A percentile compares a stretch with the other conserved stretches of the same genome.
Evolutionary conservation across 2,329 filamentous ascomycete genomes (phyloP).

Genomic region (Pseudogymnoascus sp.): DNA sequence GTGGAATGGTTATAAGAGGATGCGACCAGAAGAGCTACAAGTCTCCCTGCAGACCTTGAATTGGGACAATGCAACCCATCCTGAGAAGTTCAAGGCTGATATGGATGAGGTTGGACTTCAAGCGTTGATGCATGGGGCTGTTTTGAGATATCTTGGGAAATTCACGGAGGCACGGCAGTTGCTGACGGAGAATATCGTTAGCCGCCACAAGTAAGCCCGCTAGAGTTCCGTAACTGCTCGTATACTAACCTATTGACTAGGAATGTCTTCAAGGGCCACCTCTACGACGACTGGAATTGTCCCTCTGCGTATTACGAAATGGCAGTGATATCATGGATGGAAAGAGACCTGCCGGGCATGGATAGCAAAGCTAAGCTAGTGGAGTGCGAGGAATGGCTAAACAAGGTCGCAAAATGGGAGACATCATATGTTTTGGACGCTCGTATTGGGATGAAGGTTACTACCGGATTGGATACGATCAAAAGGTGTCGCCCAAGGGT

Average conservation of each 20-base stretch:
- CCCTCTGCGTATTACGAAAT: slow-evolving; percentile 82
- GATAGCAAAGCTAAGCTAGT: slow-evolving; percentile 41
- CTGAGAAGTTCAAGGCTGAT: slow-evolving; percentile 44
- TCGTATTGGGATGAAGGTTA: slow-evolving; percentile 66
- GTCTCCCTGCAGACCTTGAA: slow-evolving; percentile 55
- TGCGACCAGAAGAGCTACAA: slow-evolving; percentile 60
- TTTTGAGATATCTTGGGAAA: slow-evolving; percentile 57
- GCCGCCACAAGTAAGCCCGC: slow-evolving; percentile 51
- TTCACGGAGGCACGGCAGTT: slow-evolving; percentile 59
- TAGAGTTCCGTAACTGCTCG: neutral
- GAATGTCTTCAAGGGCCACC: slow-evolving; percentile 47
- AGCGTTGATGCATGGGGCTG: slow-evolving; percentile 58
- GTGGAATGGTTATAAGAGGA: slow-evolving; percentile 84
- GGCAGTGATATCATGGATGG: slow-evolving; percentile 73
- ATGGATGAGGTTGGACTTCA: slow-evolving; percentile 58
- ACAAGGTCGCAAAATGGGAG: slow-evolving; percentile 65
- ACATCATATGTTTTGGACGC: slow-evolving; percentile 68
- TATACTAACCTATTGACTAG: neutral
- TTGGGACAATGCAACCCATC: slow-evolving; percentile 52
- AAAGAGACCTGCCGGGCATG: slow-evolving; percentile 36
- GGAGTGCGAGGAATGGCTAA: slow-evolving; percentile 58
- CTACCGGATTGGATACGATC: slow-evolving; percentile 61
- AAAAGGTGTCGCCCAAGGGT: slow-evolving; percentile 21
- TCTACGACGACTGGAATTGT: slow-evolving; percentile 62
- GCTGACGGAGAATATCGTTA: slow-evolving; percentile 57